Percentiles rank a stretch among this genome's conserved stretches.
These are phyloP conservation scores for Dunaliella sp. DNA, from an alignment of 139 green algal genomes.

Conservation along the genomic window DNA sequence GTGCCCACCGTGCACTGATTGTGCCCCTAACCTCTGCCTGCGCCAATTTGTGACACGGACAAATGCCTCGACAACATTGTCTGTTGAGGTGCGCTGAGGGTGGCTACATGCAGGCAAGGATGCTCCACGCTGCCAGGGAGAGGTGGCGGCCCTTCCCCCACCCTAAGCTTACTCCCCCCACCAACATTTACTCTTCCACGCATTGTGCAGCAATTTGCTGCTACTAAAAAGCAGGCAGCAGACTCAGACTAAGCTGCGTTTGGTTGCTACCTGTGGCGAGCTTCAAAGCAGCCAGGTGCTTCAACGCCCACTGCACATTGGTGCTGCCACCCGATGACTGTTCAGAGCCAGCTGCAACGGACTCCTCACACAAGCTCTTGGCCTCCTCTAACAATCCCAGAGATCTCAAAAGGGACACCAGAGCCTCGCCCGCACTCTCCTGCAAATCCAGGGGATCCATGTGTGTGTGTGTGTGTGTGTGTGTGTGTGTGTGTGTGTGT, in stretches of 20 bases:
- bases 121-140: not conserved
- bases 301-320: constrained; percentile 20
- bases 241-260: not conserved
- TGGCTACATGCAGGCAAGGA: not conserved
- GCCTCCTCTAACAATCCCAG: constrained; percentile 26
- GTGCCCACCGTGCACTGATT: not conserved
- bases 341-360: not conserved
- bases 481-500: too few species aligned
- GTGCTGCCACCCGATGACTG: not conserved
- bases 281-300: constrained; percentile 16
- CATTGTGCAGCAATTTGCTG: not conserved
- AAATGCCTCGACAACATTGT: too few species aligned
- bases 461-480: too few species aligned
- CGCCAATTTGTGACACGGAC: not conserved
- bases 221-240: not conserved
- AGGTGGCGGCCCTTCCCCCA: not conserved
- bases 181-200: not conserved
- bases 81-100: too few species aligned
- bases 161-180: too few species aligned
- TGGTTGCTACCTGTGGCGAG: not conserved
- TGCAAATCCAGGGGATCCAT: constrained; percentile 16
- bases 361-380: constrained; percentile 41
- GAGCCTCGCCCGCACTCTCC: constrained; percentile 43
- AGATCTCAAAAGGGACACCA: constrained; percentile 42
- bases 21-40: not conserved